Conservation (phyloP, 495 filamentous ascomycete species). For the Alectoria sarmentosa region DNA sequence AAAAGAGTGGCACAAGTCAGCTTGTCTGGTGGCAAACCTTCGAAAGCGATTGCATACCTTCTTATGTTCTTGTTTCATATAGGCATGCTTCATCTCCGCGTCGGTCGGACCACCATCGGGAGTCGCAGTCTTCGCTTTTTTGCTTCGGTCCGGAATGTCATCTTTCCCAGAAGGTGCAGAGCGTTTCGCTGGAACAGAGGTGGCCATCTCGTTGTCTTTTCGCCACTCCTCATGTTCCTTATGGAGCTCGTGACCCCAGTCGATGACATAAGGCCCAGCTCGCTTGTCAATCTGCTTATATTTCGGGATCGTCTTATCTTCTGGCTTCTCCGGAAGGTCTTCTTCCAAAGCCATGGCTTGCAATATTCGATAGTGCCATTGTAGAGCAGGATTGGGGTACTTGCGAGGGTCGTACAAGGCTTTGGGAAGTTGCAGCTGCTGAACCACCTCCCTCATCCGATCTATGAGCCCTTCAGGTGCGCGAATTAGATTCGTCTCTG, state of each 20-base stretch:
- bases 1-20: constrained; percentile 13
- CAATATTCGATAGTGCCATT: constrained; percentile 96
- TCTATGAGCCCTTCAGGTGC: constrained; percentile 68
- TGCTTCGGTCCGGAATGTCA: constrained; percentile 29
- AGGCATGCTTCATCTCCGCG: constrained; percentile 54
- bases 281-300: constrained; percentile 82
- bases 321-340: constrained; percentile 69
- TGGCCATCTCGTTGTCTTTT: constrained; percentile 34
- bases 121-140: constrained; percentile 43
- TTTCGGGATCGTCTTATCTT: constrained; percentile 81
- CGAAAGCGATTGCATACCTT: constrained; percentile 39
- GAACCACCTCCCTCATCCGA: constrained; percentile 69
- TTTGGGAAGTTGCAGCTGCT: constrained; percentile 85
- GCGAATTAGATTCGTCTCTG: constrained; percentile 47
- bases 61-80: constrained; percentile 51
- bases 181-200: constrained; percentile 40
- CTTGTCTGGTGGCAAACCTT: constrained; percentile 22
- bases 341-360: constrained; percentile 91
- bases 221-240: constrained; percentile 40
- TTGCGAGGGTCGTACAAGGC: constrained; percentile 72
- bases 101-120: constrained; percentile 37
- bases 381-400: constrained; percentile 90
- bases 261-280: constrained; percentile 65
- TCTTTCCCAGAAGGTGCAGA: constrained; percentile 37
- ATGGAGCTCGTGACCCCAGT: constrained; percentile 67